These are phyloP conservation scores for Pouteria glomerata DNA, from an alignment of 148 eudicot genomes.

Conservation along the genomic window DNA sequence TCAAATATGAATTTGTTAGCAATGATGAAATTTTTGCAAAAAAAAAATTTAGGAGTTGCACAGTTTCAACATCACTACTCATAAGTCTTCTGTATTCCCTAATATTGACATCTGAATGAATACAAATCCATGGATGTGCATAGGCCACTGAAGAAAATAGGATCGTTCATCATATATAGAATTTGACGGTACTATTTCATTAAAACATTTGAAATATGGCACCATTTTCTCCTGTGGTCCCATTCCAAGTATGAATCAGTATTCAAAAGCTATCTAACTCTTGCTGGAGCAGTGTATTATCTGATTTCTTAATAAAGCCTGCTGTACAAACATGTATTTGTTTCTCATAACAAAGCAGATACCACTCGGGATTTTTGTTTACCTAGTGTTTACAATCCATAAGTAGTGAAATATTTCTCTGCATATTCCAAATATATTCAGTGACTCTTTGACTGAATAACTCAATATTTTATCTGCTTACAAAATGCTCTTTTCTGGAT, in stretches of 20 bases:
- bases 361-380: background rate
- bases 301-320: background rate
- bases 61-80: background rate
- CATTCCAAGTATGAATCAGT: background rate
- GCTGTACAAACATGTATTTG: background rate
- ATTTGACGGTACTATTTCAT: background rate
- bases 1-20: background rate
- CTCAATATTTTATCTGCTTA: too few species aligned
- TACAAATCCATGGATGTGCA: background rate
- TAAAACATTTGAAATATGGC: background rate
- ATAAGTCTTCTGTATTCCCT: background rate
- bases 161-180: background rate
- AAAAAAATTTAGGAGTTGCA: background rate
- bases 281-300: background rate
- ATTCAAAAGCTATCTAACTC: background rate
- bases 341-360: background rate
- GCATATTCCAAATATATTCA: too few species aligned
- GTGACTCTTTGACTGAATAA: too few species aligned
- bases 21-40: background rate
- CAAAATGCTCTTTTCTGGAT: background rate
- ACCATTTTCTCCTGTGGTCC: background rate
- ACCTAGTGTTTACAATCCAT: too few species aligned
- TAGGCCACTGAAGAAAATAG: background rate
- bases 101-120: background rate
- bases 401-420: too few species aligned